Evolutionary conservation across 495 filamentous ascomycete genomes (phyloP).

Genomic region (Neurospora intermedia): DNA sequence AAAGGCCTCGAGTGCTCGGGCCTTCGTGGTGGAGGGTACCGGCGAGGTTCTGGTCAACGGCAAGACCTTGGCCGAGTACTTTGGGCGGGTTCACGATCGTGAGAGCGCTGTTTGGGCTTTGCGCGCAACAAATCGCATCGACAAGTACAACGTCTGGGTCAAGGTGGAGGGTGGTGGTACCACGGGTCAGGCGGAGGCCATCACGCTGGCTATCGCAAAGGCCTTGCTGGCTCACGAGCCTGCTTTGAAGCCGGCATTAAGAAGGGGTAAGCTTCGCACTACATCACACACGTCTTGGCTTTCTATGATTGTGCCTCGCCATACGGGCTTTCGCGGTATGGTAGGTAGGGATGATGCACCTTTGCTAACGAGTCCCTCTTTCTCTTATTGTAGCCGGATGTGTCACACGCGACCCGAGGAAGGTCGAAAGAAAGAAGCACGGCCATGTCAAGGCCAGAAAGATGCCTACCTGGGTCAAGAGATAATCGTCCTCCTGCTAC

Average conservation of each 20-base stretch:
- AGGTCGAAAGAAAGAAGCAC: conserved; percentile 96
- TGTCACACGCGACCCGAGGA: conserved; percentile 82
- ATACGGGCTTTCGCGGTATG: not conserved
- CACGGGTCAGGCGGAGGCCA: conserved; percentile 91
- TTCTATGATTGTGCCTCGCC: not conserved
- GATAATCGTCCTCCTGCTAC: conserved; percentile 31
- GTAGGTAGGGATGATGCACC: not conserved
- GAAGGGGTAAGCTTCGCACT: conserved; percentile 60
- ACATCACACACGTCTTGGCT: not conserved
- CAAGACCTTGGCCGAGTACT: conserved; percentile 63
- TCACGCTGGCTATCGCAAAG: conserved; percentile 84
- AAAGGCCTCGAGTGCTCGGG: conserved; percentile 75
- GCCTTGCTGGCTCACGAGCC: conserved; percentile 87
- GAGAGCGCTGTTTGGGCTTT: conserved; percentile 91
- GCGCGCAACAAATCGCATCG: conserved; percentile 67
- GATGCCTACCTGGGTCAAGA: conserved; percentile 97
- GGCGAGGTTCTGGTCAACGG: conserved; percentile 87
- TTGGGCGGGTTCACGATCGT: conserved; percentile 82
- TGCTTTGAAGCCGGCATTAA: conserved; percentile 71
- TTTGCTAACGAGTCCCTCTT: not conserved
- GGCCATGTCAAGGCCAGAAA: conserved; percentile 94
- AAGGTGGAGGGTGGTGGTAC: conserved; percentile 72
- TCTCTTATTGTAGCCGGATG: conserved; percentile 56
- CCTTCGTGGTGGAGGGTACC: conserved; percentile 80
- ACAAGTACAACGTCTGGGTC: conserved; percentile 97